Conservation (phyloP, 208 protist species). For the Trypanosoma vivax region DNA sequence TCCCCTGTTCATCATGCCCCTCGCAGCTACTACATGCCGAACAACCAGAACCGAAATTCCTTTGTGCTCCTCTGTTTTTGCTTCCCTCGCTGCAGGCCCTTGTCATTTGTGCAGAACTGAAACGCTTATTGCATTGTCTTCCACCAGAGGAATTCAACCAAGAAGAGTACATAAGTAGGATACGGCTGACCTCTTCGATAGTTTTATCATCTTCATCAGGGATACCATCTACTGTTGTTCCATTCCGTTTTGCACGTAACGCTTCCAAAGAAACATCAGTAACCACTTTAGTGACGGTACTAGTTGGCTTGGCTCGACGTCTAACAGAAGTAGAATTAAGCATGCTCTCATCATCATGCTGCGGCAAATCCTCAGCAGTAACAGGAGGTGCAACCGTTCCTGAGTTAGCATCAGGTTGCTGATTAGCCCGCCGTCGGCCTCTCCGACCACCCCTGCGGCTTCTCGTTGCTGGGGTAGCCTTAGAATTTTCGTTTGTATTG, state of each 20-base stretch:
- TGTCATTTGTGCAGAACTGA: background rate
- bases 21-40: background rate
- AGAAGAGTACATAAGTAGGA: constrained; percentile 22
- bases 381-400: constrained; percentile 12
- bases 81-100: background rate
- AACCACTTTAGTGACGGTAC: constrained; percentile 25
- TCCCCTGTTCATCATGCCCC: background rate
- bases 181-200: constrained; percentile 25
- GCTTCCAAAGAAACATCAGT: constrained; percentile 21
- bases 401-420: constrained; percentile 6
- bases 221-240: constrained; percentile 3
- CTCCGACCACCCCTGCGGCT: constrained; percentile 8
- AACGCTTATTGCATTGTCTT: background rate
- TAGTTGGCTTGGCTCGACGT: constrained; percentile 17
- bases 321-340: constrained; percentile 16
- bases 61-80: background rate
- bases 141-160: background rate
- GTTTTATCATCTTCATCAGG: constrained; percentile 6
- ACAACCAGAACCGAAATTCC: background rate
- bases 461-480: constrained; percentile 8
- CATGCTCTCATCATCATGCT: background rate
- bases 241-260: constrained; percentile 20
- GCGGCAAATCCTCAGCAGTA: background rate
- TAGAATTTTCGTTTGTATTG: too few relatives aligned
- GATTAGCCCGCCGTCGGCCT: constrained; percentile 5